Base-by-base conservation (phyloP, 2,329 filamentous ascomycete species). In the Fusarium udum region DNA sequence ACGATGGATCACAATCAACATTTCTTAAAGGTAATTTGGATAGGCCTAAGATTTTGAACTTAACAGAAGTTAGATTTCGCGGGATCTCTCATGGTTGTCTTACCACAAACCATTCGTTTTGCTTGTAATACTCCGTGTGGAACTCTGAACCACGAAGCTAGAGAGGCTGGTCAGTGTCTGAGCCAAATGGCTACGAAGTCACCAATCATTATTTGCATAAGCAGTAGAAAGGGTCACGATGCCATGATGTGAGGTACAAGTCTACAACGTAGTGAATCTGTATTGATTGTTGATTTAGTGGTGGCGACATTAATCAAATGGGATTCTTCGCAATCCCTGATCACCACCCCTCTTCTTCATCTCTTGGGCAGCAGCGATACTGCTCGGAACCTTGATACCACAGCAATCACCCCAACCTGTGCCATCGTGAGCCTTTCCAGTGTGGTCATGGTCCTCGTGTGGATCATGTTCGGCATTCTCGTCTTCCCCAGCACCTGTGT, bases 321-420 rank as follows among this genome's bases (percentile, higher is more conserved):
- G 94, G 77, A 97, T 91, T 75, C 93, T 89, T 73, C 94, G 88
- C 75, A 97, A 80, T 22, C 85, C 83, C 67, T 90, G 86, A 12
- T 82, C 87, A 45, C 84, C 87, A 22, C 88, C 91, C 61, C 87
- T 87, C 85, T 97, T 98, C 85, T 89, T 92, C 87, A 93, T 92
- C 84, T 97, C 95, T 75, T 95, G 92, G 20, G 94, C 94, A 2
- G 96, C 97, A 34, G 95, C 97, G 64, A 98, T 88, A 60, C 94
- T 95, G 79, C 95, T 97, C 1, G 96, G 97, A 22, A 99, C 96
- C 78, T 97, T 95, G 82, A 99, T 99, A 32, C 96, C 96, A 80
- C 96, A 99, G 82, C 96, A 99, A 82, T 99, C 96, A 10, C 95
- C 95, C 93, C 96, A 99, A 28, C 90, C 90, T 62, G 86, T 90